Percentiles rank a stretch among this genome's conserved stretches.
Conservation (phyloP, 1,284 basidiomycete genomes). For the Boletellus deceptivus region DNA sequence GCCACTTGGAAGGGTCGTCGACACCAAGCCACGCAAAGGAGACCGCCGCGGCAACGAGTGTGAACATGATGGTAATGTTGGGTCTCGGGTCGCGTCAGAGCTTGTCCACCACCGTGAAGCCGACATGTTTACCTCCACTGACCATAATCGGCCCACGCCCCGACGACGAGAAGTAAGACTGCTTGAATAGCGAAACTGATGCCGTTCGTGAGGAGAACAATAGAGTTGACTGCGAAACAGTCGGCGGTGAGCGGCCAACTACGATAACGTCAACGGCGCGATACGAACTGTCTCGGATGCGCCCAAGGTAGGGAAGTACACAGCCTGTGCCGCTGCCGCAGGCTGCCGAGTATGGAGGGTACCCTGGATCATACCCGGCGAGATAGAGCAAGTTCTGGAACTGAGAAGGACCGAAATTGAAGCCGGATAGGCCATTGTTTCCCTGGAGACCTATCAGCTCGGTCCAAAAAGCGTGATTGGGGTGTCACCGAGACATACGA, state of each 20-base stretch:
- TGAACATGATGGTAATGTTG: constrained; percentile 78
- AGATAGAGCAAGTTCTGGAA: constrained; percentile 74
- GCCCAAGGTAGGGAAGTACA: constrained; percentile 67
- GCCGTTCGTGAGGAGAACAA: constrained; percentile 73
- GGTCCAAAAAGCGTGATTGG: neutral
- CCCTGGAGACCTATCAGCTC: constrained; percentile 38
- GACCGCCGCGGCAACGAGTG: constrained; percentile 62
- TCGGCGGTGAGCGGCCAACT: neutral
- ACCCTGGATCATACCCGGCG: constrained; percentile 65
- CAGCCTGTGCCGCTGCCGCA: constrained; percentile 53
- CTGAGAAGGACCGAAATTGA: constrained; percentile 75
- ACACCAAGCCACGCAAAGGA: constrained; percentile 79
- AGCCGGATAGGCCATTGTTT: constrained; percentile 69
- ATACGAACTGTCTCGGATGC: constrained; percentile 55
- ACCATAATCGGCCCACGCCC: constrained; percentile 79
- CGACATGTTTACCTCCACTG: constrained; percentile 52
- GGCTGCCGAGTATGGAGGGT: constrained; percentile 50
- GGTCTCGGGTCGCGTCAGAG: constrained; percentile 43
- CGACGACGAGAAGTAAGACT: constrained; percentile 59
- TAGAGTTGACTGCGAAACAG: constrained; percentile 60
- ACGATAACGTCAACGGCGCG: neutral
- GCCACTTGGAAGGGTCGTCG: constrained; percentile 65
- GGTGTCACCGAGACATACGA: constrained; percentile 35
- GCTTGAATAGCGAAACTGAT: constrained; percentile 75
- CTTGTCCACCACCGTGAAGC: neutral